Base-by-base conservation (phyloP, 805 yeast genomes). In the Torulaspora franciscae region DNA sequence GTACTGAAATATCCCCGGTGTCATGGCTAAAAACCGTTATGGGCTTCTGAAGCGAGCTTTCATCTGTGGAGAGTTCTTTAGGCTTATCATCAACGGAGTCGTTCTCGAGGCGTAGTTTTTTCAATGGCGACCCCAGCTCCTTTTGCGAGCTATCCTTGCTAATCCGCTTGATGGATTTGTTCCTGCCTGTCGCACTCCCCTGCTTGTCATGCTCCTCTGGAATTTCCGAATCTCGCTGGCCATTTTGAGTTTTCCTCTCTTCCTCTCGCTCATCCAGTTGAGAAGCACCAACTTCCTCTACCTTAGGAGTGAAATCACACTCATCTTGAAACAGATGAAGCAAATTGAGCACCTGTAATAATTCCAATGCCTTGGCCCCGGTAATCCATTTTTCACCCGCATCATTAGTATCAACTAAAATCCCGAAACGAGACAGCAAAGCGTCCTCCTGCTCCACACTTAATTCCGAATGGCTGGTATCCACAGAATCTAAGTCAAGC, bases 371-470 rank as follows among this genome's bases (percentile, higher is more conserved):
- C 42, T 62, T 61, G 6, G 54, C 61, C 4, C 51, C 43, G 7
- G 62, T 56, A 25, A 62, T 61, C 67, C 66, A 61, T 49, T 56
- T 55, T 11, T 52, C 50, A 9, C 61, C 64, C 14, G 47, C 52
- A 7, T 46, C 47, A 42, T 58, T 59, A 7, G 61, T 58, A 17
- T 59, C 63, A 10, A 59, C 59, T 17, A 54, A 42, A 11, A 62
- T 47, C 11, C 56, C 59, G 46, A 50, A 61, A 38, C 55, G 56
- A 3, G 63, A 47, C 10, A 61, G 44, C 19, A 61, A 24, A 27
- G 38, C 39, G 39, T 54, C 56, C 25, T 51, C 53, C 39, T 48
- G 51, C 27, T 47, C 50, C 6, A 28, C 42, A 5, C 28, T 42
- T 43, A 49, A 32, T 39, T 49, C 49, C 6, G 27, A 37, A 14